Conservation (phyloP, 805 yeast species). For the Sugiyamaella mastotermitis region DNA sequence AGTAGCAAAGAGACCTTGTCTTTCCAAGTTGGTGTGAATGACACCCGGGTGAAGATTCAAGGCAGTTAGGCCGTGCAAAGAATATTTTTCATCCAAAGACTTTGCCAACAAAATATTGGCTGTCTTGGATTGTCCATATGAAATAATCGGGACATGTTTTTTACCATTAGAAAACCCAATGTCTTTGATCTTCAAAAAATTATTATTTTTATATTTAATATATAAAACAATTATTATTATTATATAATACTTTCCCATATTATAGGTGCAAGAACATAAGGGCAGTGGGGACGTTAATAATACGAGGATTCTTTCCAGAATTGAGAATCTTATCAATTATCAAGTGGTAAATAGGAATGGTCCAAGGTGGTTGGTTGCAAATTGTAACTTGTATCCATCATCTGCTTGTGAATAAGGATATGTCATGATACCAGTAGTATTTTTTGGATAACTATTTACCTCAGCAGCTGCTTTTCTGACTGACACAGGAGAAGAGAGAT, state of each 20-base stretch:
- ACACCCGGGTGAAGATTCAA: conserved; percentile 14
- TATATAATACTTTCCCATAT: no score
- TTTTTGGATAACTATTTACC: conserved; percentile 20
- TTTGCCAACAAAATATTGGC: conserved; percentile 12
- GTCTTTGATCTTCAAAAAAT: no score
- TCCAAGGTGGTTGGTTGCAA: conserved; percentile 72
- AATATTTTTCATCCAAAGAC: conserved; percentile 4
- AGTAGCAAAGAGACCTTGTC: no score
- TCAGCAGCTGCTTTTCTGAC: conserved; percentile 13
- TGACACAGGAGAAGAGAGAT: conserved; percentile 13
- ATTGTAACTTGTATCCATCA: conserved; percentile 73
- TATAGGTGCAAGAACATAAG: conserved; percentile 9
- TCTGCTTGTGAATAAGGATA: conserved; percentile 59
- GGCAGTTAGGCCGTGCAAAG: conserved; percentile 6
- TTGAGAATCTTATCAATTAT: conserved; percentile 7
- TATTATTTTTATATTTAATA: no score
- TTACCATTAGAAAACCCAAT: conserved; percentile 7
- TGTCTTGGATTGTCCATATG: conserved; percentile 14
- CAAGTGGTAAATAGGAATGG: conserved; percentile 59
- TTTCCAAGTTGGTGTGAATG: conserved; percentile 10
- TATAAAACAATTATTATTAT: no score
- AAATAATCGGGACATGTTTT: conserved; percentile 4
- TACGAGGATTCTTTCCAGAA: conserved; percentile 4
- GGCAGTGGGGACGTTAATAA: conserved; percentile 6
- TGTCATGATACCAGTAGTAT: conserved; percentile 79